These are phyloP conservation scores for Aureobasidium sp. DNA, from an alignment of 2,329 filamentous ascomycete genomes.

Conservation along the genomic window DNA sequence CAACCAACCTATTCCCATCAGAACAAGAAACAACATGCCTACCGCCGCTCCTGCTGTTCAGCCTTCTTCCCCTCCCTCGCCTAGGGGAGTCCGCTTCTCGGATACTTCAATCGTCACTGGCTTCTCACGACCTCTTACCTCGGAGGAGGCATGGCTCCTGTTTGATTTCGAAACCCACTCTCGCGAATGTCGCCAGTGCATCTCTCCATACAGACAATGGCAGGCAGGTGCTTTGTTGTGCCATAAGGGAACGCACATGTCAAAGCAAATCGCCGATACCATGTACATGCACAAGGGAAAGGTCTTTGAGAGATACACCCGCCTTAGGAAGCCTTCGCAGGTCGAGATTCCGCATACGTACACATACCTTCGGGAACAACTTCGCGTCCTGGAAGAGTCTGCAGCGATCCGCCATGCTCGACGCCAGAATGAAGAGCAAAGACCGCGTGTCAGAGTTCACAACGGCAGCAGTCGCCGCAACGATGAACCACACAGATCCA, in stretches of 20 bases:
- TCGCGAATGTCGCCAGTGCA: constrained; percentile 38
- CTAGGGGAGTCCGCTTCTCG: constrained; percentile 24
- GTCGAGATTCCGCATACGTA: constrained; percentile 40
- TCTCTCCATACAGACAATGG: constrained; percentile 38
- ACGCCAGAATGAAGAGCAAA: background rate
- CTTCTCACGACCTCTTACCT: constrained; percentile 35
- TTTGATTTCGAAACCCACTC: constrained; percentile 45
- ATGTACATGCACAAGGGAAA: constrained; percentile 34
- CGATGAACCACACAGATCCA: background rate
- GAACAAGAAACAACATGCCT: background rate
- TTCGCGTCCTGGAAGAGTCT: constrained; percentile 3
- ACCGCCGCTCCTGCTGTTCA: constrained; percentile 2
- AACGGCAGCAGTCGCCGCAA: background rate
- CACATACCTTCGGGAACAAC: constrained; percentile 15
- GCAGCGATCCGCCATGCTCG: background rate
- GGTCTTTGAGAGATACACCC: constrained; percentile 21
- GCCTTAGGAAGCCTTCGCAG: constrained; percentile 35
- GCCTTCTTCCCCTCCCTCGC: constrained; percentile 22
- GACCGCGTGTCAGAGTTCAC: background rate
- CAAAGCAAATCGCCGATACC: constrained; percentile 38
- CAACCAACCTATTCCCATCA: constrained; percentile 1
- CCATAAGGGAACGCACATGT: constrained; percentile 37
- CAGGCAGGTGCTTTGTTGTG: constrained; percentile 36
- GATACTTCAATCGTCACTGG: constrained; percentile 24
- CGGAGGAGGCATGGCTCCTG: constrained; percentile 39